Evolutionary conservation across 208 protist genomes (phyloP), one percentile per base, ranked within the genome.

Genomic region (Acanthamoeba quina): DNA sequence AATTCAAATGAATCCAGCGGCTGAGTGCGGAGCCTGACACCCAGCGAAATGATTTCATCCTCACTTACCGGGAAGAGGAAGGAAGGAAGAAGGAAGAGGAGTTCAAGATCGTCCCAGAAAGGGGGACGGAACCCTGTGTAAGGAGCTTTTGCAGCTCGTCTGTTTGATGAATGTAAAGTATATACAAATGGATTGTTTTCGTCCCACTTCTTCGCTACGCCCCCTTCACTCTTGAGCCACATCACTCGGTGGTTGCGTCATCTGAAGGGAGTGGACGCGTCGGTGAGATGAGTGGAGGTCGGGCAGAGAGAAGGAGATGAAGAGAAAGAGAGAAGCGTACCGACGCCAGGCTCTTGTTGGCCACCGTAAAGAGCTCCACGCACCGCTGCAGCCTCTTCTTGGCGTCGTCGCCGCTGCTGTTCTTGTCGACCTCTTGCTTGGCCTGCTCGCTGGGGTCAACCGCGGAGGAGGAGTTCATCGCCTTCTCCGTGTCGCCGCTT

Each of bases 301-400:
- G 0, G 1, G 62, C 26, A 5, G 0, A 17, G 11, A 4, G 26
- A 1, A 26, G 3, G 72, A 24, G 41, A 19, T n/a, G n/a, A n/a
- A n/a, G n/a, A n/a, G n/a, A 37, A 52, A 21, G 9, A 21, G 15
- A 37, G 34, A 37, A 29, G 47, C 47, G 34, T 83, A 83, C 74
- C 74, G 74, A 58, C 24, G 74, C 44, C 10, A 83, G 74, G 29
- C 47, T 83, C 74, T 56, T 83, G 74, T 26, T 83, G 74, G 74
- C 74, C 11, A 47, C 47, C 13, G 17, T 13, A 83, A 83, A 83
- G 74, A 83, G 74, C 44, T 83, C 74, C 74, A 83, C 5, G 24
- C 74, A 83, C n/a, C 47, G 34, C 47, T 83, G 37, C 37, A 83
- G 74, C 44, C 74, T 83, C 74, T 83, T 83, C 24, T 58, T 83